Conservation (phyloP, 2,329 filamentous ascomycete species). For the Colletotrichum sp. region DNA sequence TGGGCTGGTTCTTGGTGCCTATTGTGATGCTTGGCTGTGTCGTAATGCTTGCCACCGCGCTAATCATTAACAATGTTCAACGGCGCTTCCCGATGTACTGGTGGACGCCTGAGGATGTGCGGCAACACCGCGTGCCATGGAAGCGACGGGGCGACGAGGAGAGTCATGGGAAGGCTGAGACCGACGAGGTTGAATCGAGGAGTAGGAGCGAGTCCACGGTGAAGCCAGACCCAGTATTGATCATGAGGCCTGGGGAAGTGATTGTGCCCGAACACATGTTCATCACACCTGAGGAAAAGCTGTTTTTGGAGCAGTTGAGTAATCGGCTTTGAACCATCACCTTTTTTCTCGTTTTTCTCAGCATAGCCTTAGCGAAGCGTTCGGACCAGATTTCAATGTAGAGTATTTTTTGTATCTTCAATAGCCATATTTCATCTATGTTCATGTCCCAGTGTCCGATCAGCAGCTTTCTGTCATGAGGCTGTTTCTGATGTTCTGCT, state of each 20-base stretch:
- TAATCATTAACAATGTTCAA: constrained; percentile 74
- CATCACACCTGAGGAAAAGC: constrained; percentile 41
- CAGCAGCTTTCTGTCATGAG: not conserved
- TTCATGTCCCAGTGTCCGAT: not conserved
- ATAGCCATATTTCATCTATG: not conserved
- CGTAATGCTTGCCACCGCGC: constrained; percentile 67
- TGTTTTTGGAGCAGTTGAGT: constrained; percentile 39
- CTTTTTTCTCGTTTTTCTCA: not conserved
- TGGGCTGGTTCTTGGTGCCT: constrained; percentile 75
- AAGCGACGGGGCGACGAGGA: not conserved
- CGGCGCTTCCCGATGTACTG: constrained; percentile 72
- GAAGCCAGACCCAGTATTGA: constrained; percentile 31
- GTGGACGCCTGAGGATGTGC: constrained; percentile 59
- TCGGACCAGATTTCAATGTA: not conserved
- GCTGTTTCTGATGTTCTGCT: not conserved
- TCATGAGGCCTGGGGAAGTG: constrained; percentile 38
- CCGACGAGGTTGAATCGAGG: not conserved
- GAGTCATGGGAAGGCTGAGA: not conserved
- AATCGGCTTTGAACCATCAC: constrained; percentile 30
- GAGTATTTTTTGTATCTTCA: not conserved
- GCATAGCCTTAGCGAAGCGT: not conserved
- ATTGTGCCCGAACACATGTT: constrained; percentile 39
- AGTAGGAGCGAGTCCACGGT: not conserved
- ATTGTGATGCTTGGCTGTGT: constrained; percentile 64
- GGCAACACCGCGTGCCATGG: constrained; percentile 1